Percentiles rank a stretch among this genome's conserved stretches.
Conservation (phyloP, 495 filamentous ascomycete species). For the Trichoderma gamsii region DNA sequence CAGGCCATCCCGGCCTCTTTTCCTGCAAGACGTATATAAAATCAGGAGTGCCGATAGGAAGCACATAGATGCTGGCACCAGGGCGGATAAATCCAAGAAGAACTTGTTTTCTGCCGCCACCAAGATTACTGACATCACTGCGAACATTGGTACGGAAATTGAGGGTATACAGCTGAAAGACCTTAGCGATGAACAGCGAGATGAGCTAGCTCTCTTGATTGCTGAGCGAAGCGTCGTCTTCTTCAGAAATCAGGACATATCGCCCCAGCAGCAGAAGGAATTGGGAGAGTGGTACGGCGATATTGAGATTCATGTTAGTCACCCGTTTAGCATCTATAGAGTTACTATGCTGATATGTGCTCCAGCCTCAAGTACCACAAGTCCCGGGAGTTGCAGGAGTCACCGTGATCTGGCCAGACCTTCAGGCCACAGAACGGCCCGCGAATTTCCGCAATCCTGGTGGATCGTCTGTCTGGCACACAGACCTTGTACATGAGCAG, state of each 20-base stretch:
- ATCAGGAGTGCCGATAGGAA: conserved; percentile 53
- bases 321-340: neutral
- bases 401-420: conserved; percentile 62
- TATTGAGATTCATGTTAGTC: conserved; percentile 59
- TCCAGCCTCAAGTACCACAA: conserved; percentile 60
- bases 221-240: conserved; percentile 72
- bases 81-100: conserved; percentile 63
- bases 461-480: conserved; percentile 62
- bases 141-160: conserved; percentile 66
- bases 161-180: conserved; percentile 65
- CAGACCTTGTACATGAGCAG: conserved; percentile 62
- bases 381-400: conserved; percentile 61
- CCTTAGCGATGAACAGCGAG: conserved; percentile 58
- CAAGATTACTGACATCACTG: conserved; percentile 59
- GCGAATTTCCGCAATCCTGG: conserved; percentile 59
- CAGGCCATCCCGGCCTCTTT: conserved; percentile 57
- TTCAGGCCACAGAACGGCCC: conserved; percentile 48
- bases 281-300: conserved; percentile 62
- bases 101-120: conserved; percentile 58
- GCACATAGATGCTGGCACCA: conserved; percentile 55
- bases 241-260: conserved; percentile 66
- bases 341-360: too few species aligned
- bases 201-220: conserved; percentile 66
- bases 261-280: conserved; percentile 61
- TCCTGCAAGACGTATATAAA: conserved; percentile 58